Evolutionary conservation across 345 rosid species (phyloP), one percentile per base, ranked within the genome.

Genomic region (Salix caprea): DNA sequence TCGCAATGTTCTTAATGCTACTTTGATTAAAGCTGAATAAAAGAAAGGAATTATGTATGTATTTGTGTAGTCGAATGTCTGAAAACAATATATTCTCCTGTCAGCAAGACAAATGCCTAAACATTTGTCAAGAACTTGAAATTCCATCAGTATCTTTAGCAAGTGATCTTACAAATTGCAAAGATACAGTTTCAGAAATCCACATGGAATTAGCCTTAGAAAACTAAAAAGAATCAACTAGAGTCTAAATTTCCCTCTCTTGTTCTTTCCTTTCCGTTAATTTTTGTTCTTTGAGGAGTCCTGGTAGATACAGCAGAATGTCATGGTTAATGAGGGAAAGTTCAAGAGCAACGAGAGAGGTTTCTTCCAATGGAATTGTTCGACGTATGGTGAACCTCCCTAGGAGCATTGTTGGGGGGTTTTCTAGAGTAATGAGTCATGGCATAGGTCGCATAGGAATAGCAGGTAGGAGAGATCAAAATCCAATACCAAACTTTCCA

Each of bases 321-420:
- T 74, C 83, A 44, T 80, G 79, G 58, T 50, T 81, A 66, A 44
- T 21, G 72, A 74, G 82, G 70, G 77, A 67, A 42, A 78, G 39
- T 60, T 67, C 70, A 34, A 74, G 82, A 76, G 73, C 72, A 34
- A 66, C 39, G 6, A 80, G 85, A 71, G 87, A 85, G 61, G 66
- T 72, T 24, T 83, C 81, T 58, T 74, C 60, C 79, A 70, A 81
- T 66, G 86, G 85, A 58, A 77, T 88, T 30, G 85, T 86, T 67
- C 84, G 85, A 3, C 77, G 91, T 39, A 86, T 89, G 82, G 87
- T 85, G 34, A 83, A 74, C 80, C 87, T 89, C 60, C 93, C 91
- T 2, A 77, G 90, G 42, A 77, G 83, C 76, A 77, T 90, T 13
- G 23, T 77, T 2, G 87, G 89, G 7, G 87, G 87, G 6, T 71